Conservation (phyloP, 1,284 basidiomycete genomes). For the Veloporphyrellus conicus region DNA sequence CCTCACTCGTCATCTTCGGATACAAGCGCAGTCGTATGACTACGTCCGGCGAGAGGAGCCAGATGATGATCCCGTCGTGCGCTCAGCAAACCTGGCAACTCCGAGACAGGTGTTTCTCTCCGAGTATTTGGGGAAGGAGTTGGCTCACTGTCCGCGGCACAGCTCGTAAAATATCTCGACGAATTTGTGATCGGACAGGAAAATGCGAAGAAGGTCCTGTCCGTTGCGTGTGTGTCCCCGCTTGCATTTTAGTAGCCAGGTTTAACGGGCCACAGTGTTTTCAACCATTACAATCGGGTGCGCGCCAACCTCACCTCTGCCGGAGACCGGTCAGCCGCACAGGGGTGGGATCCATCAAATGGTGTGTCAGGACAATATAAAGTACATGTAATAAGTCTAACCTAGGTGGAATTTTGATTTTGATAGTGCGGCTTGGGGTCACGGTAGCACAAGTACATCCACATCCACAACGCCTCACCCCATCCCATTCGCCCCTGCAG, state of each 20-base stretch:
- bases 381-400: neutral
- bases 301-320: slow-evolving; percentile 56
- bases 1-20: slow-evolving; percentile 35
- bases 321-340: slow-evolving; percentile 41
- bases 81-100: slow-evolving; percentile 52
- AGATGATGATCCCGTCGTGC: slow-evolving; percentile 25
- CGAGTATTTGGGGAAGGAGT: neutral
- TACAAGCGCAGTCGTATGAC: slow-evolving; percentile 43
- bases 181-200: slow-evolving; percentile 92
- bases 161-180: slow-evolving; percentile 85
- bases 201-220: slow-evolving; percentile 86
- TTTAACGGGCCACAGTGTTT: slow-evolving; percentile 55
- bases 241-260: slow-evolving; percentile 6
- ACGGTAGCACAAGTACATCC: slow-evolving; percentile 57
- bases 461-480: slow-evolving; percentile 38
- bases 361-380: slow-evolving; percentile 27
- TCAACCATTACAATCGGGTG: slow-evolving; percentile 87
- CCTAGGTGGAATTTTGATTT: no score
- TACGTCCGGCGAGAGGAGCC: slow-evolving; percentile 34
- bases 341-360: slow-evolving; percentile 32
- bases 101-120: slow-evolving; percentile 57
- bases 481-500: slow-evolving; percentile 40
- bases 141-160: slow-evolving; percentile 9
- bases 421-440: slow-evolving; percentile 38
- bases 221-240: slow-evolving; percentile 69